These are phyloP conservation scores for Nidula microcarpa DNA, from an alignment of 768 basidiomycete species.

Conservation along the genomic window DNA sequence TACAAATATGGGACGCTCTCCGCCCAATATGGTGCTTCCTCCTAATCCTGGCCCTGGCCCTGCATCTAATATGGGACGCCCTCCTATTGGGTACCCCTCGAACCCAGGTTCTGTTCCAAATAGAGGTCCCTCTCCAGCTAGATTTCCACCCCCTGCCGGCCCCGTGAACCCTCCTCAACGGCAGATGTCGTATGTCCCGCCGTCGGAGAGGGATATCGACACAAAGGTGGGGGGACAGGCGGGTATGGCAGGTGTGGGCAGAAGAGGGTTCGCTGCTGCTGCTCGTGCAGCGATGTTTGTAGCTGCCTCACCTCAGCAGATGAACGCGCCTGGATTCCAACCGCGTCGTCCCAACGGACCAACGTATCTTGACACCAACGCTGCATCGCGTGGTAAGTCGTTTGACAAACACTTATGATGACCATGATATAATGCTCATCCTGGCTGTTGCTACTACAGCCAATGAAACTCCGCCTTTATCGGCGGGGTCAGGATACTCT, in stretches of 20 bases:
- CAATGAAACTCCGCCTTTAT: slow-evolving; percentile 41
- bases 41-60: background rate
- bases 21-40: background rate
- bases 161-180: slow-evolving; percentile 1
- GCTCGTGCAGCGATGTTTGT: slow-evolving; percentile 49
- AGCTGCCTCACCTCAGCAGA: background rate
- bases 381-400: slow-evolving; percentile 36
- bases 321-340: background rate
- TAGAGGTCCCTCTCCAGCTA: background rate
- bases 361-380: slow-evolving; percentile 44
- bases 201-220: slow-evolving; percentile 42
- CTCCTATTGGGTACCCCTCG: slow-evolving; percentile 5
- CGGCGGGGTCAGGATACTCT: slow-evolving; percentile 42
- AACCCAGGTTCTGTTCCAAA: slow-evolving; percentile 1
- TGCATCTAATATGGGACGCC: background rate
- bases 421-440: too few relatives aligned
- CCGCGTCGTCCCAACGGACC: slow-evolving; percentile 15
- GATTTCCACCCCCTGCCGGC: background rate
- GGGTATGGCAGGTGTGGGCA: slow-evolving; percentile 89
- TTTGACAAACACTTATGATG: background rate
- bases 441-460: slow-evolving; percentile 12
- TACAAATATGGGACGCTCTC: slow-evolving; percentile 3
- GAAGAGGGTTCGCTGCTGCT: slow-evolving; percentile 79
- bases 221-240: slow-evolving; percentile 76
- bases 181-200: slow-evolving; percentile 13